These are phyloP conservation scores for Colletotrichum caudatum DNA, from an alignment of 2,329 filamentous ascomycete species.

Conservation along the genomic window DNA sequence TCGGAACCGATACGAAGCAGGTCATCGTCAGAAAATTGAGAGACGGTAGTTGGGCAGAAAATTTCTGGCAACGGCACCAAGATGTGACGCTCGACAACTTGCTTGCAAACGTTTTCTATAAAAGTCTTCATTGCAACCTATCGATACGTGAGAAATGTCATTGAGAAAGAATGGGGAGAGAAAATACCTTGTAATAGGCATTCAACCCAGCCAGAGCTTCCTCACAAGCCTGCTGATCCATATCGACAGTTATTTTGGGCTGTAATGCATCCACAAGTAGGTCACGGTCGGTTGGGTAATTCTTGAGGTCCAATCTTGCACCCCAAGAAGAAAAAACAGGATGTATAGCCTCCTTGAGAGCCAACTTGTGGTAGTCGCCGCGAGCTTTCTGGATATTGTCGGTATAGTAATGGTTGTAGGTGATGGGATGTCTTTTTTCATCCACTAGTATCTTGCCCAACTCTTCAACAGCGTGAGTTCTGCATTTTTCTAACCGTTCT, in stretches of 20 bases:
- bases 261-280: neutral
- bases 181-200: conserved; percentile 45
- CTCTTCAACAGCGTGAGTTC: neutral
- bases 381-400: conserved; percentile 52
- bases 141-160: accelerated
- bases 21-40: conserved; percentile 20
- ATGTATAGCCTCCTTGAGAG: neutral
- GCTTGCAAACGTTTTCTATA: conserved; percentile 45
- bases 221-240: conserved; percentile 43
- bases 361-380: neutral
- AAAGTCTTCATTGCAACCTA: conserved; percentile 43
- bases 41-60: conserved; percentile 12
- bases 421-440: conserved; percentile 60
- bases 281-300: neutral
- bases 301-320: neutral
- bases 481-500: neutral
- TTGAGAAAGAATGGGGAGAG: neutral
- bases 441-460: conserved; percentile 15
- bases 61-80: conserved; percentile 26
- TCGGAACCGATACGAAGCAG: conserved; percentile 30
- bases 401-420: conserved; percentile 63
- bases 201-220: conserved; percentile 42
- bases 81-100: conserved; percentile 45
- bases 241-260: conserved; percentile 16
- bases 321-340: neutral